Conservation (phyloP, 371 early-diverging fungal genomes). For the Zychaea mexicana region DNA sequence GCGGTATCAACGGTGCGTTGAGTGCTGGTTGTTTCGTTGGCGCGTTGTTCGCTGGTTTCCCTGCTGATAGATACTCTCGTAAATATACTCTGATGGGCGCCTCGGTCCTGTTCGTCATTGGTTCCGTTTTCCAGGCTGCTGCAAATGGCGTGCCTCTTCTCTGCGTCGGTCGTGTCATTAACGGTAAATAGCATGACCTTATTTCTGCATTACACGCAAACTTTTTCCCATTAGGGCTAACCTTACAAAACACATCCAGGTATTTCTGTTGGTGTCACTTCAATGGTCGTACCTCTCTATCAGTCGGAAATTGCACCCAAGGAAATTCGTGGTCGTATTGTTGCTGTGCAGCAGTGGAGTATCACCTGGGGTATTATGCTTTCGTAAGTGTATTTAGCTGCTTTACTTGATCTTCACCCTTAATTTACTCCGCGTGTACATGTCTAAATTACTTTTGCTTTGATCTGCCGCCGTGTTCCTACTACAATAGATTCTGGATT, state of each 20-base stretch:
- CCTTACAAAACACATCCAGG: constrained; percentile 9
- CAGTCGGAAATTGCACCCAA: constrained; percentile 76
- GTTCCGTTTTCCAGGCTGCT: constrained; percentile 27
- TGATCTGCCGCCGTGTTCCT: background rate
- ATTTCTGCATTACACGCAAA: too few relatives aligned
- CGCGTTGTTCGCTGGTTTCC: constrained; percentile 26
- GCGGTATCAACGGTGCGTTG: constrained; percentile 59
- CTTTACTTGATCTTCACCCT: background rate
- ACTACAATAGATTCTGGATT: constrained; percentile 15
- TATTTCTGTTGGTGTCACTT: constrained; percentile 54
- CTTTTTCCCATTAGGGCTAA: background rate
- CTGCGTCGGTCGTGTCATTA: constrained; percentile 30
- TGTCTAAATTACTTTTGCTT: background rate
- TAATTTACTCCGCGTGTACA: background rate
- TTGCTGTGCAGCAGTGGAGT: constrained; percentile 77
- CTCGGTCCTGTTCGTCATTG: constrained; percentile 23
- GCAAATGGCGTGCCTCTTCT: constrained; percentile 28
- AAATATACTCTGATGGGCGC: constrained; percentile 31
- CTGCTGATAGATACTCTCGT: constrained; percentile 25
- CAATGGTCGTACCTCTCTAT: constrained; percentile 74
- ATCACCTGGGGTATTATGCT: constrained; percentile 66
- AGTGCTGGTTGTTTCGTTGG: constrained; percentile 32
- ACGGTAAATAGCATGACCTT: constrained; percentile 15
- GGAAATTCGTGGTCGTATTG: constrained; percentile 71
- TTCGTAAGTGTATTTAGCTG: constrained; percentile 34